Base-by-base conservation (phyloP, 2,329 filamentous ascomycete genomes). In the Aspergillus pseudoviridinutans region DNA sequence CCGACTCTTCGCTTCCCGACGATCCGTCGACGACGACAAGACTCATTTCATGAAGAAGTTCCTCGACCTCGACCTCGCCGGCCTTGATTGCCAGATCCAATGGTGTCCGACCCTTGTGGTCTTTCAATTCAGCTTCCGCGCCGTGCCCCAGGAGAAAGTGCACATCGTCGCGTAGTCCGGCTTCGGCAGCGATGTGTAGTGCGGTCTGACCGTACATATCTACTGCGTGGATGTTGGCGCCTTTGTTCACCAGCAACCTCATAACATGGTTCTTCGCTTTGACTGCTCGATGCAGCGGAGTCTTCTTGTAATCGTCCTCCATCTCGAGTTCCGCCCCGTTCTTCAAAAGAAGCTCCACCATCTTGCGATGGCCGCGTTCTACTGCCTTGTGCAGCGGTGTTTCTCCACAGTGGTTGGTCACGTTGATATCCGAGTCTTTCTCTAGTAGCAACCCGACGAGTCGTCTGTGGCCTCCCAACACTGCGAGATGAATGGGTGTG, bases 321-420 rank as follows among this genome's bases (percentile, higher is more conserved):
- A 63, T 50, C 4, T 68, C 61, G 41, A 71, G 58, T 53, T 69
- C 58, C 8, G 66, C 66, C 22, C 63, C 66, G 12, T 58, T 63
- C 20, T 65, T 58, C 17, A 72, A 55, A 24, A 74, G 54, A 38
- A 69, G 62, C 20, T 66, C 60, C 14, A 71, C 68, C 35, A 69
- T 62, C 20, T 70, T 65, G 2, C 62, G 62, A 53, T 67, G 64
- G 4, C 68, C 70, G 14, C 63, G 58, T 22, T 66, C 57, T 10
- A 65, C 65, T 20, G 71, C 69, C 32, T 66, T 67, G 32, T 68
- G 66, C 8, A 73, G 58, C 10, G 69, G 63, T 1, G 66, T 71
- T 59, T 70, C 68, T 2, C 59, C 62, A 12, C 63, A 63, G 41
- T 59, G 61, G 38, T 68, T 68, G 25, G 65, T 65, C 42, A 67